Evolutionary conservation across 768 basidiomycete species (phyloP).

Genomic region (Arthromyces matolae): DNA sequence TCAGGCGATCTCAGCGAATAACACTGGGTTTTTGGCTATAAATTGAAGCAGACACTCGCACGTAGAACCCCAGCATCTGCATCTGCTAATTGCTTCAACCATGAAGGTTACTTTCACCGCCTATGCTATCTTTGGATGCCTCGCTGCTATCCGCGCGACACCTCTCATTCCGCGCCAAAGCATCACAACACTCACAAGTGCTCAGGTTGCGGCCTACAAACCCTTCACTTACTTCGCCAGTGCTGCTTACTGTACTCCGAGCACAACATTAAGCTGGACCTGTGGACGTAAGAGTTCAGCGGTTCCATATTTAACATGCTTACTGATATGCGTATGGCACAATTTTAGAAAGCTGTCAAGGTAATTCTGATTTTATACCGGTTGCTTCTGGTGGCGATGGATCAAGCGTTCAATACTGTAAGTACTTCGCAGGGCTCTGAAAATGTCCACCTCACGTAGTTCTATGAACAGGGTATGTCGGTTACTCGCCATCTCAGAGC

Average conservation of each 20-base stretch:
- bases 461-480: slow-evolving; percentile 18
- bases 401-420: slow-evolving; percentile 35
- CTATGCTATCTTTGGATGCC: slow-evolving; percentile 1
- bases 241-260: slow-evolving; percentile 46
- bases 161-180: slow-evolving; percentile 24
- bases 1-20: neutral
- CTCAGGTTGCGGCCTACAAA: slow-evolving; percentile 41
- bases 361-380: slow-evolving; percentile 39
- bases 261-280: slow-evolving; percentile 41
- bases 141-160: slow-evolving; percentile 10
- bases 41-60: neutral
- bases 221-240: slow-evolving; percentile 49
- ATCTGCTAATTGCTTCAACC: neutral
- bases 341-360: slow-evolving; percentile 33
- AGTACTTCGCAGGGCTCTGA: slow-evolving; percentile 6
- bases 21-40: neutral
- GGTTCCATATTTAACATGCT: neutral
- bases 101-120: slow-evolving; percentile 2
- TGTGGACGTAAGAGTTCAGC: slow-evolving; percentile 41
- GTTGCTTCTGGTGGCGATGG: slow-evolving; percentile 45
- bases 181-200: slow-evolving; percentile 34
- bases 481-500: slow-evolving; percentile 28
- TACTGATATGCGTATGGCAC: no score
- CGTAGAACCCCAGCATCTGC: neutral
- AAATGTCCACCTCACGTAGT: neutral